phyloP scores from a whole-genome alignment of 768 basidiomycete species.

The Rhizopogon salebrosus region DNA sequence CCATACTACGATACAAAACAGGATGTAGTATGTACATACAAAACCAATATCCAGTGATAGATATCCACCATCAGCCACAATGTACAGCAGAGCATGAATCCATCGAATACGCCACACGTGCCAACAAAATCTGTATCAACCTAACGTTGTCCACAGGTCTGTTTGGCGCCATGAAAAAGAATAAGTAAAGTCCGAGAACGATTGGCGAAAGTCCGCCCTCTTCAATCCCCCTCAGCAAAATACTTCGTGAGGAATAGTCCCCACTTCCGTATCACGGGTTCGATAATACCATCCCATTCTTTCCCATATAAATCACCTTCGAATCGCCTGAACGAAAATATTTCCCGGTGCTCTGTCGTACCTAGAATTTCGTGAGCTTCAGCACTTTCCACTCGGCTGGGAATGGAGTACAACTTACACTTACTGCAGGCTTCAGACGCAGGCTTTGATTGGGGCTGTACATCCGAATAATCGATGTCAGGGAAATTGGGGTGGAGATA shows the following conservation, averaged over 20 bases:
- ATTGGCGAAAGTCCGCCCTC: not conserved
- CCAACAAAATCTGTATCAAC: too few species aligned
- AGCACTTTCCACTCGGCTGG: not conserved
- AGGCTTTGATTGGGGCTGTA: slow-evolving; percentile 9
- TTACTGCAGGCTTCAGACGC: slow-evolving; percentile 30
- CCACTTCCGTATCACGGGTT: slow-evolving; percentile 76
- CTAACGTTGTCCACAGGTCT: not conserved
- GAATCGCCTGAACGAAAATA: slow-evolving; percentile 66
- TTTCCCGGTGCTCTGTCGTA: slow-evolving; percentile 64
- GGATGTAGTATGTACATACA: too few species aligned
- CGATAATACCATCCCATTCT: slow-evolving; percentile 73
- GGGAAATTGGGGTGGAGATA: slow-evolving; percentile 56
- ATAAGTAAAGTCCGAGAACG: not conserved
- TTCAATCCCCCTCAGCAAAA: slow-evolving; percentile 18
- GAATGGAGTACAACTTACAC: slow-evolving; percentile 40
- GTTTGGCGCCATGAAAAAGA: not conserved
- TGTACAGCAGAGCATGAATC: not conserved
- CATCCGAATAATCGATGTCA: slow-evolving; percentile 26
- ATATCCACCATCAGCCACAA: too few species aligned
- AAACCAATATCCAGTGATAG: too few species aligned
- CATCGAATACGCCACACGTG: too few species aligned
- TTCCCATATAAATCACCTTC: slow-evolving; percentile 50
- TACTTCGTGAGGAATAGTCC: slow-evolving; percentile 49
- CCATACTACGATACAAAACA: too few species aligned
- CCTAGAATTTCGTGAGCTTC: slow-evolving; percentile 28